Percentiles rank a stretch among this genome's conserved stretches.
phyloP scores from a whole-genome alignment of 1,284 basidiomycete genomes.

The Ganoderma sp. region DNA sequence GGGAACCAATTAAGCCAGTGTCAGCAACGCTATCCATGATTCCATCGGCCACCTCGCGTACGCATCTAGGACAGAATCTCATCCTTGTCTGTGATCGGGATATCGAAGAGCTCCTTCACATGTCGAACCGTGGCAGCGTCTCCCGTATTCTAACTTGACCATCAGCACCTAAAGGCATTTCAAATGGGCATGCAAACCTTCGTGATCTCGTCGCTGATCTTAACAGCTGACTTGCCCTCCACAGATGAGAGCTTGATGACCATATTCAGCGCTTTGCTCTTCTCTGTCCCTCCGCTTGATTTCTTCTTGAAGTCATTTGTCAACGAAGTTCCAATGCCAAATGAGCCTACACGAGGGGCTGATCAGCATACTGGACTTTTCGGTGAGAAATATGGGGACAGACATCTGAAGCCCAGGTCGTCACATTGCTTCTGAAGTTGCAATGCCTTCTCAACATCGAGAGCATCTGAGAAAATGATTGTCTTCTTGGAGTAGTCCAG shows the following conservation, averaged over 20 bases:
- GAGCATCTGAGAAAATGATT: slow-evolving; percentile 84
- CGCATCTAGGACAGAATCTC: slow-evolving; percentile 14
- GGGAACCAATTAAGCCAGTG: no score
- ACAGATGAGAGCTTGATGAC: slow-evolving; percentile 89
- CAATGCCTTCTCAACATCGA: slow-evolving; percentile 76
- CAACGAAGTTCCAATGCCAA: slow-evolving; percentile 90
- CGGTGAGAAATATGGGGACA: neutral
- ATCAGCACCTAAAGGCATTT: slow-evolving; percentile 9
- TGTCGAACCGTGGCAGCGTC: slow-evolving; percentile 47
- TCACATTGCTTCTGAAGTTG: slow-evolving; percentile 74
- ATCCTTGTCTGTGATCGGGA: slow-evolving; percentile 28
- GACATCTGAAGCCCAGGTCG: slow-evolving; percentile 77
- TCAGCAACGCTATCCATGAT: neutral
- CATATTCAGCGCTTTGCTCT: slow-evolving; percentile 87
- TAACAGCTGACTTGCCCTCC: slow-evolving; percentile 79
- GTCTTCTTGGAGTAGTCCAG: slow-evolving; percentile 70
- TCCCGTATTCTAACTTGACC: slow-evolving; percentile 50
- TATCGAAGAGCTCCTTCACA: slow-evolving; percentile 50
- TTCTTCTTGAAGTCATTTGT: slow-evolving; percentile 84
- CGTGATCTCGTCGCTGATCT: slow-evolving; percentile 88
- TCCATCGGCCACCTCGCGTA: neutral
- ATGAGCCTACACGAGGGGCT: slow-evolving; percentile 57
- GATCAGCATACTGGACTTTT: neutral
- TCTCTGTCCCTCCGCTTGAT: slow-evolving; percentile 60
- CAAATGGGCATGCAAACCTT: slow-evolving; percentile 60